Conservation (phyloP, 2,329 filamentous ascomycete genomes). For the Fusarium sp. region DNA sequence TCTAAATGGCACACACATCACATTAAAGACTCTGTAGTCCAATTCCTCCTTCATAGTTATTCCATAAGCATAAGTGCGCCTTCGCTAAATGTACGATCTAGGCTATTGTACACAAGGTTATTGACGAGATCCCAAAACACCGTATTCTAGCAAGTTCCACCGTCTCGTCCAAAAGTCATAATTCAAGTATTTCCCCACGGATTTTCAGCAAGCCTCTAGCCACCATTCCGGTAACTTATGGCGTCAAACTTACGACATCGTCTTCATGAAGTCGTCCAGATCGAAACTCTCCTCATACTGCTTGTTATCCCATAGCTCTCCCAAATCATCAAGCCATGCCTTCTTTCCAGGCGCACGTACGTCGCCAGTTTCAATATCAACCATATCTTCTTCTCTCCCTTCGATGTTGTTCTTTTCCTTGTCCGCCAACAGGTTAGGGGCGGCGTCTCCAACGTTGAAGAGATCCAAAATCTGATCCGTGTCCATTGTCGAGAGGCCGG, state of each 20-base stretch:
- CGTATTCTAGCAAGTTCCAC: slow-evolving; percentile 31
- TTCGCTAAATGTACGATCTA: slow-evolving; percentile 48
- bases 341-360: slow-evolving; percentile 98
- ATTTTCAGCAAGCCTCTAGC: slow-evolving; percentile 14
- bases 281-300: slow-evolving; percentile 99
- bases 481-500: slow-evolving; percentile 93
- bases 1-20: not conserved
- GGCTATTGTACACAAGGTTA: slow-evolving; percentile 45
- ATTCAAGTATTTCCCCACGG: slow-evolving; percentile 9
- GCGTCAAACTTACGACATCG: slow-evolving; percentile 74
- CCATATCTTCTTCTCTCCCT: slow-evolving; percentile 84
- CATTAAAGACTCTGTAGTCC: not conserved
- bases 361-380: slow-evolving; percentile 92
- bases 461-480: slow-evolving; percentile 98
- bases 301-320: slow-evolving; percentile 95
- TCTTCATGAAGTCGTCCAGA: slow-evolving; percentile 93
- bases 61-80: slow-evolving; percentile 47
- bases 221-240: not conserved
- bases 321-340: slow-evolving; percentile 92
- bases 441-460: slow-evolving; percentile 88
- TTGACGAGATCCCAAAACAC: slow-evolving; percentile 40
- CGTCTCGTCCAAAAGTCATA: slow-evolving; percentile 22
- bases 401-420: slow-evolving; percentile 70
- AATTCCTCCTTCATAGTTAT: slow-evolving; percentile 28
- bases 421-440: slow-evolving; percentile 73